Conservation (phyloP, 163 green algal genomes). For the Coccomyxa subellipsoidea region DNA sequence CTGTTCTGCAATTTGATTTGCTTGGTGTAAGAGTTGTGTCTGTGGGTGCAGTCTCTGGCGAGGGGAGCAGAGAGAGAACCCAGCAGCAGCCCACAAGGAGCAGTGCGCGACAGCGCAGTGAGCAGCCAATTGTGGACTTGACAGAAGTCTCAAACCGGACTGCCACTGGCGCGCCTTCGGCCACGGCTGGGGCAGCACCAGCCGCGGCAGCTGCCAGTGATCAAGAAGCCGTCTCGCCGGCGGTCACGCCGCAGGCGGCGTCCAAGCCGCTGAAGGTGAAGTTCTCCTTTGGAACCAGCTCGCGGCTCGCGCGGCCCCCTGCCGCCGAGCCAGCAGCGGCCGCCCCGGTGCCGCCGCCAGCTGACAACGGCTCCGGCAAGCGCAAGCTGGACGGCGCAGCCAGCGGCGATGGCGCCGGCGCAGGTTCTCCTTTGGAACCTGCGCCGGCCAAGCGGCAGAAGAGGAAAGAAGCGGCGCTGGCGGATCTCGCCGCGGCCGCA, state of each 20-base stretch:
- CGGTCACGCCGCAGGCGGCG: background rate
- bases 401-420: no score
- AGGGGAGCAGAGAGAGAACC: background rate
- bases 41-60: background rate
- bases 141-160: background rate
- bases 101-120: background rate
- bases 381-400: background rate
- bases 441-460: background rate
- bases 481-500: background rate
- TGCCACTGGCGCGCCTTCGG: background rate
- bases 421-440: no score
- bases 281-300: background rate
- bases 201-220: background rate
- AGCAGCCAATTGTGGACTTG: background rate
- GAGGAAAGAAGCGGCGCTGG: background rate
- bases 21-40: background rate
- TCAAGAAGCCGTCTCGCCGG: background rate
- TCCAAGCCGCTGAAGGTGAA: background rate
- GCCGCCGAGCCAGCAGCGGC: no score
- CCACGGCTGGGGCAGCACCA: background rate
- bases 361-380: background rate
- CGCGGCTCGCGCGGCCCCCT: no score
- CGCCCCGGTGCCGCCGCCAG: no score
- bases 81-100: background rate
- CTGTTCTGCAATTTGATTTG: no score